phyloP scores from a whole-genome alignment of 305 asterid genomes.

The Euphrasia arctica region DNA sequence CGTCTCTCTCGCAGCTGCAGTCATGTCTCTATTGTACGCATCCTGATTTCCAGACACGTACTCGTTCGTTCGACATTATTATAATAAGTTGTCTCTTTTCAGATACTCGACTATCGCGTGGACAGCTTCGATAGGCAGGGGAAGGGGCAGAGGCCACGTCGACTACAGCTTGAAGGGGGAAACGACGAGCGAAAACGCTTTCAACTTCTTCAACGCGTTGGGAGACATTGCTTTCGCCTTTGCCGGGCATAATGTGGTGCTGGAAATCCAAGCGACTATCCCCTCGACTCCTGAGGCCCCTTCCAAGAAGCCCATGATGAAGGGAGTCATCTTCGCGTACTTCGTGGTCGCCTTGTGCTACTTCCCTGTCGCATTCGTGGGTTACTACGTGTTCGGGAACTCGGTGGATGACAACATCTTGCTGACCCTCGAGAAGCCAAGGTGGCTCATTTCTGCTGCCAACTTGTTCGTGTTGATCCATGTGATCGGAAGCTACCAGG shows the following conservation, averaged over 20 bases:
- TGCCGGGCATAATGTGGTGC: conserved; percentile 71
- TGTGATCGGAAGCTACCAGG: conserved; percentile 80
- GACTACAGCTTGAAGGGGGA: conserved; percentile 35
- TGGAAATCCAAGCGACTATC: conserved; percentile 71
- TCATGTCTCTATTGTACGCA: conserved; percentile 48
- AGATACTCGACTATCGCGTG: conserved; percentile 63
- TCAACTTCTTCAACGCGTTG: conserved; percentile 51
- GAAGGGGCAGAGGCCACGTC: conserved; percentile 28
- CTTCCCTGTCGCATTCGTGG: conserved; percentile 59
- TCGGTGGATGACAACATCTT: conserved; percentile 58
- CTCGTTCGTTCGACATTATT: not conserved
- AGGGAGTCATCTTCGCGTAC: conserved; percentile 63
- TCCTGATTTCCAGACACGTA: not conserved
- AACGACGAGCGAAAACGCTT: conserved; percentile 25
- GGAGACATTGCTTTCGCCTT: conserved; percentile 71
- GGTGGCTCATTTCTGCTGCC: conserved; percentile 60
- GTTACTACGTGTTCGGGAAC: conserved; percentile 56
- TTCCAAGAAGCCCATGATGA: conserved; percentile 72
- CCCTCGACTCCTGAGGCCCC: conserved; percentile 64
- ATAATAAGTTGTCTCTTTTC: not conserved
- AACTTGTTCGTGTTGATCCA: conserved; percentile 65
- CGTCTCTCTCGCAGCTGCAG: conserved; percentile 54
- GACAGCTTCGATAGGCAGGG: conserved; percentile 37
- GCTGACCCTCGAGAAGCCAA: conserved; percentile 51
- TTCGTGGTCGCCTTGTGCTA: conserved; percentile 53